Evolutionary conservation across 495 filamentous ascomycete species (phyloP).

Genomic region (Penicillium diatomitis): DNA sequence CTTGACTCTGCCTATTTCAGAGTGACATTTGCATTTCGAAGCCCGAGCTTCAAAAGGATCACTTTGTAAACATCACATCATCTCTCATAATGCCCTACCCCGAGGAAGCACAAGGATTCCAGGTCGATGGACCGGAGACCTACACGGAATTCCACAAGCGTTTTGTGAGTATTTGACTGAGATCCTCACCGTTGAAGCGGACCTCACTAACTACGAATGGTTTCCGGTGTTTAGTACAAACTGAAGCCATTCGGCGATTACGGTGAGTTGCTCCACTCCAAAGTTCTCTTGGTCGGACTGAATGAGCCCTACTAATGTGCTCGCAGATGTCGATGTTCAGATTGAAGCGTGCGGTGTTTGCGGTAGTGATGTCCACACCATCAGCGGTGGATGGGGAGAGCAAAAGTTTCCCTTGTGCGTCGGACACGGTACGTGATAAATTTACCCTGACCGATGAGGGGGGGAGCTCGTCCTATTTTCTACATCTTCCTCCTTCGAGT

Average conservation of each 20-base stretch:
- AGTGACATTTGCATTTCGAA: too few relatives aligned
- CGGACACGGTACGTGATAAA: conserved; percentile 43
- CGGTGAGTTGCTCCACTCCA: conserved; percentile 16
- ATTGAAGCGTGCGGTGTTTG: conserved; percentile 72
- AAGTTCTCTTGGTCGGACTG: neutral
- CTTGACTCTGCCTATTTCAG: too few relatives aligned
- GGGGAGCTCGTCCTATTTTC: too few relatives aligned
- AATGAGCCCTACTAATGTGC: neutral
- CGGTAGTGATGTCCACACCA: conserved; percentile 70
- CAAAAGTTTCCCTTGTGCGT: conserved; percentile 60
- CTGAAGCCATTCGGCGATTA: conserved; percentile 68
- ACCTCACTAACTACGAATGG: neutral
- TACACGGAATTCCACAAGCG: conserved; percentile 57
- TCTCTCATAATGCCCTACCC: conserved; percentile 63
- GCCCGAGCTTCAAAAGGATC: neutral
- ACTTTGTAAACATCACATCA: neutral
- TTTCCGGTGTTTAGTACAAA: conserved; percentile 45
- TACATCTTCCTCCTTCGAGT: too few relatives aligned
- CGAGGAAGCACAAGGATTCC: conserved; percentile 67
- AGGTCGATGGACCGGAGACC: conserved; percentile 51
- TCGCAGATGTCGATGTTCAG: conserved; percentile 58
- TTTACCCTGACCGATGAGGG: too few relatives aligned
- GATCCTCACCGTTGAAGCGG: too few relatives aligned
- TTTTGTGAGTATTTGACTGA: conserved; percentile 35
- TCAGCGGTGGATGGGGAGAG: conserved; percentile 66